Percentiles rank a stretch among this genome's conserved stretches.
Conservation (phyloP, 108 stramenopile species). For the Cyclotella sp. region DNA sequence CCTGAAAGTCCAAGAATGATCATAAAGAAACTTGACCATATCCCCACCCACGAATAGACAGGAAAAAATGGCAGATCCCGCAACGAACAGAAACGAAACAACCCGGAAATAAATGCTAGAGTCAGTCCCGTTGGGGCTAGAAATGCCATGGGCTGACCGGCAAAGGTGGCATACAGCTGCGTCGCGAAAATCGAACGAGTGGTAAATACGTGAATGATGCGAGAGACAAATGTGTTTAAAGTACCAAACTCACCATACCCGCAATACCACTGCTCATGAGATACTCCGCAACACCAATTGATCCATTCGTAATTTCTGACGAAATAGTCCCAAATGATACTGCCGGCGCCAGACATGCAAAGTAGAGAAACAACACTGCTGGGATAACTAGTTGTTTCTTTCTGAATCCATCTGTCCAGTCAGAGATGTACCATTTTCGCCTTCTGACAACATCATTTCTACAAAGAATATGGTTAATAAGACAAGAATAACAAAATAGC, state of each 20-base stretch:
- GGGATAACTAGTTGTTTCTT: constrained; percentile 78
- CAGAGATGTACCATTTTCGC: constrained; percentile 62
- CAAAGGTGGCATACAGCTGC: constrained; percentile 77
- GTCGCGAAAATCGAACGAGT: neutral
- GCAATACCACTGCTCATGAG: constrained; percentile 82
- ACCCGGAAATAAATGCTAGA: constrained; percentile 91
- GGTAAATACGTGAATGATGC: neutral
- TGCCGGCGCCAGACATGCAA: constrained; percentile 94
- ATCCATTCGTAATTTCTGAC: constrained; percentile 84
- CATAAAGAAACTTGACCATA: constrained; percentile 94
- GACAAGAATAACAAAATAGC: neutral
- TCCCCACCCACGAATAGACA: constrained; percentile 93
- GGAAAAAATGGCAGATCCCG: constrained; percentile 91
- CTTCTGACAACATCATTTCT: constrained; percentile 66
- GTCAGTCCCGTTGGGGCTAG: constrained; percentile 97
- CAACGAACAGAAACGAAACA: constrained; percentile 80
- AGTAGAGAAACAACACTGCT: constrained; percentile 93
- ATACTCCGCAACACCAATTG: constrained; percentile 93
- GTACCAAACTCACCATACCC: constrained; percentile 73
- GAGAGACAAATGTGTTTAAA: neutral
- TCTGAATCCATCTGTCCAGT: constrained; percentile 81
- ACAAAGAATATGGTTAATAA: neutral
- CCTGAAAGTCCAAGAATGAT: constrained; percentile 79
- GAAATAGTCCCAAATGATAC: constrained; percentile 95
- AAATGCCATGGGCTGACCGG: constrained; percentile 98